Conservation (phyloP, 2,329 filamentous ascomycete genomes). For the Aureobasidium vineae region DNA sequence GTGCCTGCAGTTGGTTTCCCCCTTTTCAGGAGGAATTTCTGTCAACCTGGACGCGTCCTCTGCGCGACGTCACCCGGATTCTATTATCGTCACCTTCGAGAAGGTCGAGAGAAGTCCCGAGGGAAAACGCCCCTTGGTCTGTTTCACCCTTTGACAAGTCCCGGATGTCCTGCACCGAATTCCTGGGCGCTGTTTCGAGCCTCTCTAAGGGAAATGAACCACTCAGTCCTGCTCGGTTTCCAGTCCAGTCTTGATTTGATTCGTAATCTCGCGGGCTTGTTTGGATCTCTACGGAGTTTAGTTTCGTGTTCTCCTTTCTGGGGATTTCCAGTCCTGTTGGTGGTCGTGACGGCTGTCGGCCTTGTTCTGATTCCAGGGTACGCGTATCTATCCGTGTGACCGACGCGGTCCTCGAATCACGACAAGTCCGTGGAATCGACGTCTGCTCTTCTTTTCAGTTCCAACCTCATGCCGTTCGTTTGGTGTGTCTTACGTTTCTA, state of each 20-base stretch:
- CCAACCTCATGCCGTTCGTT: background rate
- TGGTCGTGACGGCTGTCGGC: background rate
- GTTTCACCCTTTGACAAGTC: slow-evolving; percentile 23
- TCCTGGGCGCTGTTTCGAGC: slow-evolving; percentile 23
- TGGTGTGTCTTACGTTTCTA: background rate
- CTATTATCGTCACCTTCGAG: slow-evolving; percentile 17
- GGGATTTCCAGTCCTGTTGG: background rate
- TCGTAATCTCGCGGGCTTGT: slow-evolving; percentile 9
- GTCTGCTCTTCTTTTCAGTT: slow-evolving; percentile 6
- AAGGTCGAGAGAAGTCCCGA: slow-evolving; percentile 20
- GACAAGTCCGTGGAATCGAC: slow-evolving; percentile 13
- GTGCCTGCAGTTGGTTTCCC: background rate
- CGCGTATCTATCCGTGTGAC: slow-evolving; percentile 7
- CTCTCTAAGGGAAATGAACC: slow-evolving; percentile 18
- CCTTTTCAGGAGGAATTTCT: background rate
- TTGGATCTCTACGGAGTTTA: background rate
- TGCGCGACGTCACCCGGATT: slow-evolving; percentile 11
- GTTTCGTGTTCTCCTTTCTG: slow-evolving; percentile 1
- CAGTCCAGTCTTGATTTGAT: slow-evolving; percentile 15
- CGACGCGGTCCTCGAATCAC: slow-evolving; percentile 1
- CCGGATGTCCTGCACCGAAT: slow-evolving; percentile 18
- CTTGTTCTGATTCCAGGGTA: background rate
- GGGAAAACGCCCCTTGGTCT: slow-evolving; percentile 16
- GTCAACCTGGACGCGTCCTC: background rate
- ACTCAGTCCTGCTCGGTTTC: slow-evolving; percentile 4